Evolutionary conservation across 169 alveolate species (phyloP).

Genomic region (Eimeria necatrix): DNA sequence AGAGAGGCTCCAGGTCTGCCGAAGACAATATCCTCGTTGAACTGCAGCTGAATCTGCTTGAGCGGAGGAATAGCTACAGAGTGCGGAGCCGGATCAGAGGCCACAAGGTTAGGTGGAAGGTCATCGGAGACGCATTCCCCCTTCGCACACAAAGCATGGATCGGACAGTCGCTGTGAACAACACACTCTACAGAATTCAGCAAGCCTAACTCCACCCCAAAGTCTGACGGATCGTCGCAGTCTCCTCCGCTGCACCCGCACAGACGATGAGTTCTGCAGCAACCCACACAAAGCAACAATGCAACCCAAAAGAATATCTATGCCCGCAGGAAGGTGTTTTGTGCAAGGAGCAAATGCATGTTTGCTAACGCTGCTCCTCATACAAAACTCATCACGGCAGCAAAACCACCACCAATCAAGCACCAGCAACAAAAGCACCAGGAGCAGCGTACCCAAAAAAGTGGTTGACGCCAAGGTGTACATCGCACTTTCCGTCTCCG

Average conservation of each 20-base stretch:
- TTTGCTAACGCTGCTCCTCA: too few species aligned
- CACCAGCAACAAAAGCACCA: constrained; percentile 14
- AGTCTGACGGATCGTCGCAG: constrained; percentile 85
- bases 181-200: constrained; percentile 78
- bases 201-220: constrained; percentile 86
- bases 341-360: too few species aligned
- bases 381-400: background rate
- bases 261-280: constrained; percentile 82
- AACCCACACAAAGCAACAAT: background rate
- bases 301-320: background rate
- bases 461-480: constrained; percentile 84
- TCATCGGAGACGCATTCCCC: constrained; percentile 85
- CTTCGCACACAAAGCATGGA: constrained; percentile 73
- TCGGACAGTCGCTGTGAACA: constrained; percentile 76
- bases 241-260: constrained; percentile 88
- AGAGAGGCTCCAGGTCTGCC: constrained; percentile 61
- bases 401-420: background rate
- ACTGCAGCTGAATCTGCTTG: constrained; percentile 78
- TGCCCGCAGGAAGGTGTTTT: too few species aligned
- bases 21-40: constrained; percentile 83
- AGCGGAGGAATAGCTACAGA: constrained; percentile 84
- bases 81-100: constrained; percentile 81
- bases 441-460: constrained; percentile 77
- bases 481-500: constrained; percentile 83
- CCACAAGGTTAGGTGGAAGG: constrained; percentile 82